Evolutionary conservation across 768 basidiomycete genomes (phyloP).

Genomic region (Podaxis carcinomalis): DNA sequence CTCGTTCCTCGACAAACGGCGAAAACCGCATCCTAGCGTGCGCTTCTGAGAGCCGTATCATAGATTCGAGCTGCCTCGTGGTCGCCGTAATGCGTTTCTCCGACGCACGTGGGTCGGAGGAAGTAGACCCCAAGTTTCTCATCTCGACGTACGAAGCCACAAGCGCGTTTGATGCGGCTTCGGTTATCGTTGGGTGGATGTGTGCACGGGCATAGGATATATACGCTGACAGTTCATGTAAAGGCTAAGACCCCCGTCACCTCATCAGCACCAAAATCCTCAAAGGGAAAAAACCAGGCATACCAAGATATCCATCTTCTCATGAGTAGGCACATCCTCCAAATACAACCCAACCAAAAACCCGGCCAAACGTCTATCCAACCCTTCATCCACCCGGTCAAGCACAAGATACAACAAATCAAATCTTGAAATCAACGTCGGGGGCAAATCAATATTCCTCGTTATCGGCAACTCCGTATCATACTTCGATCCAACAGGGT

Average conservation of each 20-base stretch:
- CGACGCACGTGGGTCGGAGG: conserved; percentile 72
- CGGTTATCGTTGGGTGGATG: conserved; percentile 82
- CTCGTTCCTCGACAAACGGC: conserved; percentile 76
- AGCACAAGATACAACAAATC: conserved; percentile 94
- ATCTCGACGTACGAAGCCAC: conserved; percentile 90
- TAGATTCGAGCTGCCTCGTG: conserved; percentile 93
- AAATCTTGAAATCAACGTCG: conserved; percentile 96
- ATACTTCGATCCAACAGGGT: conserved; percentile 95
- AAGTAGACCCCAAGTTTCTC: conserved; percentile 67
- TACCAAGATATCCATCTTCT: conserved; percentile 72
- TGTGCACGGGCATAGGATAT: conserved; percentile 89
- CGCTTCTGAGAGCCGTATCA: conserved; percentile 94
- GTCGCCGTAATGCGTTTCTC: conserved; percentile 98
- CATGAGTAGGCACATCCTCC: conserved; percentile 76
- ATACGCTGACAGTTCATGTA: conserved; percentile 89
- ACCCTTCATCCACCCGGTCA: conserved; percentile 86
- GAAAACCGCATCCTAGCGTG: conserved; percentile 96
- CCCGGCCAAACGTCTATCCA: conserved; percentile 85
- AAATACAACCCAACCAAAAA: conserved; percentile 92
- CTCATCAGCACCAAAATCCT: not conserved
- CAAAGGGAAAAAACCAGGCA: conserved; percentile 8
- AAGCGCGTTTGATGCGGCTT: conserved; percentile 80
- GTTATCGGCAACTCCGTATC: conserved; percentile 90
- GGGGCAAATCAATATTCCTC: conserved; percentile 94
- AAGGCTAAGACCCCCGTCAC: conserved; percentile 47